These are phyloP conservation scores for Xylaria flabelliformis DNA, from an alignment of 495 filamentous ascomycete genomes.

Conservation along the genomic window DNA sequence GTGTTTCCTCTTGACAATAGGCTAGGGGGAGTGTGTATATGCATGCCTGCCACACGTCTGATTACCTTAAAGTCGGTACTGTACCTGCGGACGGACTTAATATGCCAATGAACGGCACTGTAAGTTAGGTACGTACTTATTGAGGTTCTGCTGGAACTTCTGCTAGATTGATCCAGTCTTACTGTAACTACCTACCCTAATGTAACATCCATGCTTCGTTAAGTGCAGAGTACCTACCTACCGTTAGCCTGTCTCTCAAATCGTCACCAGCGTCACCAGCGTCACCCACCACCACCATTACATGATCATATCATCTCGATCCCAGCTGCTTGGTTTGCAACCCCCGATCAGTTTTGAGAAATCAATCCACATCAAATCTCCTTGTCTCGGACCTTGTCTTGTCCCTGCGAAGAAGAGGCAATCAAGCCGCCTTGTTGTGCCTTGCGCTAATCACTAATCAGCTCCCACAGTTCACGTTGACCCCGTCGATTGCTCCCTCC, in stretches of 20 bases:
- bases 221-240: conserved; percentile 18
- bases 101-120: neutral
- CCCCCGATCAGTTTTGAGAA: neutral
- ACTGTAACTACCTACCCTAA: too few relatives aligned
- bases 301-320: conserved; percentile 27
- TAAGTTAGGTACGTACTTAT: neutral
- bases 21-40: neutral
- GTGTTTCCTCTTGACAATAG: conserved; percentile 2
- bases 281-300: conserved; percentile 1
- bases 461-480: conserved; percentile 1
- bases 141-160: neutral
- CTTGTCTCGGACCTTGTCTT: neutral
- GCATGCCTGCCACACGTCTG: neutral
- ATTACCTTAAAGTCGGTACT: conserved; percentile 10
- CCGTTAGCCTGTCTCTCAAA: neutral
- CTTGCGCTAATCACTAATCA: conserved; percentile 19
- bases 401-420: neutral
- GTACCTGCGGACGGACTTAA: conserved; percentile 2
- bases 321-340: conserved; percentile 15
- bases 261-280: conserved; percentile 8
- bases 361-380: neutral
- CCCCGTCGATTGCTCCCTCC: conserved; percentile 8
- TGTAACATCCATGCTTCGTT: conserved; percentile 1
- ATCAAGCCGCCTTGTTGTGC: conserved; percentile 12
- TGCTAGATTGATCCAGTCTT: neutral